These are phyloP conservation scores for Solanum neorickii DNA, from an alignment of 257 asterid genomes.

Conservation along the genomic window DNA sequence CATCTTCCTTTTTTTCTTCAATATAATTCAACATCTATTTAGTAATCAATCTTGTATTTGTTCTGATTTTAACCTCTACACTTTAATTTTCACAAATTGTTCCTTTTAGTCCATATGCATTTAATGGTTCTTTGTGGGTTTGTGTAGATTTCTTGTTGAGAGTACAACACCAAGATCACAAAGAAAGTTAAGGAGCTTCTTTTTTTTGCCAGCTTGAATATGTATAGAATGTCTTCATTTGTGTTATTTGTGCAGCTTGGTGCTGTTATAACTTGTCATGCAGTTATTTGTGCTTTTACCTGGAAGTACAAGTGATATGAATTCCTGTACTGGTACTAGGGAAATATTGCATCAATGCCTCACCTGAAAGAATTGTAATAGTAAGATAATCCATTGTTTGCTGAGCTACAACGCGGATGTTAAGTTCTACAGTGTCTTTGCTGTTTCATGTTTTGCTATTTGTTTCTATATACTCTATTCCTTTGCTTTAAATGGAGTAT, in stretches of 20 bases:
- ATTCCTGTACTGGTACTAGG: background rate
- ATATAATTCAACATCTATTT: background rate
- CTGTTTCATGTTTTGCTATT: background rate
- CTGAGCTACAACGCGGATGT: background rate
- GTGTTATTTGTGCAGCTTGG: background rate
- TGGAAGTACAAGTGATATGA: background rate
- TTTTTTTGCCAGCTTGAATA: background rate
- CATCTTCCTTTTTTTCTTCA: background rate
- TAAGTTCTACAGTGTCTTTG: background rate
- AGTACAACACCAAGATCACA: background rate
- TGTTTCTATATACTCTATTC: background rate
- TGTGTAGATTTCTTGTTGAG: slow-evolving; percentile 20
- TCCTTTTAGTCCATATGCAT: slow-evolving; percentile 4
- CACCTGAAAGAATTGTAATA: background rate
- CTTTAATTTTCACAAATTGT: slow-evolving; percentile 1
- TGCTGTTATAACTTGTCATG: background rate
- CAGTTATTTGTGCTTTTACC: background rate
- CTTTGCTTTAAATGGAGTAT: background rate
- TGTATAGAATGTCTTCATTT: background rate
- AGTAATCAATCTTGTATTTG: background rate
- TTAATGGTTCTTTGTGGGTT: slow-evolving; percentile 2
- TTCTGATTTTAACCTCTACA: background rate
- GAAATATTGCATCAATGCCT: background rate
- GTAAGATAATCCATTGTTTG: background rate
- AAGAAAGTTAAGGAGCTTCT: background rate